Percentiles rank a stretch among this genome's conserved stretches.
Evolutionary conservation across 495 filamentous ascomycete genomes (phyloP).

Genomic region (Penicillium egyptiacum): DNA sequence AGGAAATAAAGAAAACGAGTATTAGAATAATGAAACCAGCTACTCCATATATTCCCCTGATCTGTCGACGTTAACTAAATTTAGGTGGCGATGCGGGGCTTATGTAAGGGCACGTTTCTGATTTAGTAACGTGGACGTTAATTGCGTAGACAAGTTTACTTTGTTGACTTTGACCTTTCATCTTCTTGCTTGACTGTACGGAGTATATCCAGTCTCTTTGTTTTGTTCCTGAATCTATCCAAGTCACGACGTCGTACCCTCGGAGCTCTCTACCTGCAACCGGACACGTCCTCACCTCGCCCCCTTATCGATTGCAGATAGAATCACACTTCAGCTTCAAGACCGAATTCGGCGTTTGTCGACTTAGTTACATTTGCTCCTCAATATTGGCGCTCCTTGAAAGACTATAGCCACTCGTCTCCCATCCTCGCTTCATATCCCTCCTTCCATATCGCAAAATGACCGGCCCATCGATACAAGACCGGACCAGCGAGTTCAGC

Average conservation of each 20-base stretch:
- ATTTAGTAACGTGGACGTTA: background rate
- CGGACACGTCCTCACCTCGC: slow-evolving; percentile 30
- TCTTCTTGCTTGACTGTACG: background rate
- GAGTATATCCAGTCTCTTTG: background rate
- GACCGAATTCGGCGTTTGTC: slow-evolving; percentile 4
- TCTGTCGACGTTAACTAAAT: slow-evolving; percentile 10
- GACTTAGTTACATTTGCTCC: background rate
- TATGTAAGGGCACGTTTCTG: slow-evolving; percentile 17
- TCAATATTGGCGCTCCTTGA: slow-evolving; percentile 9
- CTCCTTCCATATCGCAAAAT: slow-evolving; percentile 33
- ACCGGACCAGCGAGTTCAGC: slow-evolving; percentile 92
- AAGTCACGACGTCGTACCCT: background rate
- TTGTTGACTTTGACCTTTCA: background rate
- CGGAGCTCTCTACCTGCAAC: slow-evolving; percentile 16
- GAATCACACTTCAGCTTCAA: slow-evolving; percentile 2
- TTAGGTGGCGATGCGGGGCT: slow-evolving; percentile 24
- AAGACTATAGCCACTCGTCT: slow-evolving; percentile 2
- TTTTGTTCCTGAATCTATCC: background rate
- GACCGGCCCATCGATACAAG: slow-evolving; percentile 80
- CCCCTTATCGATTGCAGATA: slow-evolving; percentile 28
- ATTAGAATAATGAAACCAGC: background rate
- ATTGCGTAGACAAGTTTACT: background rate
- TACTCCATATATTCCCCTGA: slow-evolving; percentile 14
- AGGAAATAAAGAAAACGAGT: background rate
- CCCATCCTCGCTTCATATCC: background rate